Conservation (phyloP, 208 protist species). For the Leishmania aethiopica region DNA sequence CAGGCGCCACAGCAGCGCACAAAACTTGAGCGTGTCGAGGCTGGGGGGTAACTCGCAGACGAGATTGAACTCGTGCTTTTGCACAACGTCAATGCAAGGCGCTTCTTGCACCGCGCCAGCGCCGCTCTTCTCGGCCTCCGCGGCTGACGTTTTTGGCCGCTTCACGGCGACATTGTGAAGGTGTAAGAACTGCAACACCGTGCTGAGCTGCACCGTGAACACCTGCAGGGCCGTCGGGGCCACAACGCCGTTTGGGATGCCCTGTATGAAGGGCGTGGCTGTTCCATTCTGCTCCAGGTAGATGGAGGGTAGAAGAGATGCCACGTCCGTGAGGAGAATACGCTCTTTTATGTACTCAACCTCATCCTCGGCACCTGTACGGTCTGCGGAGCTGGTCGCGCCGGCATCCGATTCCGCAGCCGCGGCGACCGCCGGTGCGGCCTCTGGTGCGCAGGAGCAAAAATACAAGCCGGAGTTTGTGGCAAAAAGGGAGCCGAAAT, state of each 20-base stretch:
- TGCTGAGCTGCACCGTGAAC: slow-evolving; percentile 46
- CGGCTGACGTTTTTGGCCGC: slow-evolving; percentile 22
- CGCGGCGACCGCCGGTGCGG: neutral
- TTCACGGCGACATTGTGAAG: slow-evolving; percentile 42
- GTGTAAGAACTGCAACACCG: slow-evolving; percentile 61
- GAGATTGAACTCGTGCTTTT: slow-evolving; percentile 29
- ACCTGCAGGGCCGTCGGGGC: slow-evolving; percentile 59
- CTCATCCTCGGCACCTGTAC: slow-evolving; percentile 11
- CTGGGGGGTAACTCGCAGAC: slow-evolving; percentile 23
- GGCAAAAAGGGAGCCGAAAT: slow-evolving; percentile 43
- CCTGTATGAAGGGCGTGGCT: slow-evolving; percentile 36
- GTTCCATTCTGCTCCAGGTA: slow-evolving; percentile 29
- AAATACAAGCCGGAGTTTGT: slow-evolving; percentile 65
- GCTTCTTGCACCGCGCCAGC: slow-evolving; percentile 5
- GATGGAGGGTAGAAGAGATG: slow-evolving; percentile 61
- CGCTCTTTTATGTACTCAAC: slow-evolving; percentile 50
- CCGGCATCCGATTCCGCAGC: neutral
- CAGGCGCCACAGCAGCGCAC: slow-evolving; percentile 35
- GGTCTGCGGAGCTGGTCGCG: neutral
- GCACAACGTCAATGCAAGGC: slow-evolving; percentile 29
- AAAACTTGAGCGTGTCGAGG: slow-evolving; percentile 37
- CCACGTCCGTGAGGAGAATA: slow-evolving; percentile 45
- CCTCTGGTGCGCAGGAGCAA: slow-evolving; percentile 16
- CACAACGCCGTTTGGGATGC: slow-evolving; percentile 52
- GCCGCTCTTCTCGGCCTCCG: neutral